Percentiles rank a stretch among this genome's conserved stretches.
Conservation (phyloP, 495 filamentous ascomycete species). For the Xeromyces bisporus region DNA sequence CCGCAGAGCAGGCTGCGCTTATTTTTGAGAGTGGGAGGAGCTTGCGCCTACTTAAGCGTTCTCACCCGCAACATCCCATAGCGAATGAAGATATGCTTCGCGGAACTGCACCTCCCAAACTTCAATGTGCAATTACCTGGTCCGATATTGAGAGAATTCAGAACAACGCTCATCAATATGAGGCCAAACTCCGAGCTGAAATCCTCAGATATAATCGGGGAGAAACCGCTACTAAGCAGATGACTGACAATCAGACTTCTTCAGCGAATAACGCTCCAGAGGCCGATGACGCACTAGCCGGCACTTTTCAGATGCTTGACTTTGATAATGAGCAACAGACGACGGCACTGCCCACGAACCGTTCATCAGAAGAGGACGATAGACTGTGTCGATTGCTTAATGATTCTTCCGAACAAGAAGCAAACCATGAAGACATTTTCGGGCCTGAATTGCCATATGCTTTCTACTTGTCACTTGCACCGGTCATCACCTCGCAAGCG, state of each 20-base stretch:
- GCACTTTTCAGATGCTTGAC: constrained; percentile 24
- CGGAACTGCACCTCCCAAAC: constrained; percentile 31
- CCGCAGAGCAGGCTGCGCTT: constrained; percentile 40
- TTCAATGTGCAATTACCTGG: constrained; percentile 69
- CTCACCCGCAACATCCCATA: constrained; percentile 67
- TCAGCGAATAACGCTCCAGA: too few species aligned
- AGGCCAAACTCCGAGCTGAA: constrained; percentile 29
- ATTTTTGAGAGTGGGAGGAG: constrained; percentile 69
- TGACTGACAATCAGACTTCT: background rate
- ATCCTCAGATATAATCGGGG: constrained; percentile 23
- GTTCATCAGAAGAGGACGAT: constrained; percentile 12
- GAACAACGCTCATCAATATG: constrained; percentile 43
- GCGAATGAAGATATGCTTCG: constrained; percentile 30
- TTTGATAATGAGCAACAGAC: constrained; percentile 15
- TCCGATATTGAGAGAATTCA: constrained; percentile 47
- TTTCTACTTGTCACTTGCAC: constrained; percentile 58
- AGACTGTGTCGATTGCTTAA: constrained; percentile 14
- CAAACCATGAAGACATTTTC: constrained; percentile 19
- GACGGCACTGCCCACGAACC: constrained; percentile 12
- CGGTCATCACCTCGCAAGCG: constrained; percentile 56
- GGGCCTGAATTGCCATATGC: constrained; percentile 55
- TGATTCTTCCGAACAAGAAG: constrained; percentile 2
- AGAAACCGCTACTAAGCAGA: constrained; percentile 1
- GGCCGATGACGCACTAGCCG: constrained; percentile 4
- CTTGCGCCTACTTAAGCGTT: constrained; percentile 50